phyloP scores from a whole-genome alignment of 1,284 basidiomycete genomes.

The Trichosporon asahii region DNA sequence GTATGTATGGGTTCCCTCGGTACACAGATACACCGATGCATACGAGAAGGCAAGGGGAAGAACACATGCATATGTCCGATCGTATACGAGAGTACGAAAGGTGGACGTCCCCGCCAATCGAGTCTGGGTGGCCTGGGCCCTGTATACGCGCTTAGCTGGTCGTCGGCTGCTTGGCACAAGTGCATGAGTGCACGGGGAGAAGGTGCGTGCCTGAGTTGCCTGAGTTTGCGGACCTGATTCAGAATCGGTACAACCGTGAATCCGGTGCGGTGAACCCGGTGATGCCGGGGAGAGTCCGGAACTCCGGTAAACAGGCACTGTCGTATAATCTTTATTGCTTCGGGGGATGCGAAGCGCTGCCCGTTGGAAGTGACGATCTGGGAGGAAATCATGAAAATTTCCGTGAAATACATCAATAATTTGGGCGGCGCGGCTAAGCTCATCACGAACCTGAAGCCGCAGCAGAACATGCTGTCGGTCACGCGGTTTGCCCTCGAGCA shows the following conservation, averaged over 20 bases:
- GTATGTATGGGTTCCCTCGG: not conserved
- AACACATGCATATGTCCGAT: not conserved
- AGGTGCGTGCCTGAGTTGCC: too few relatives aligned
- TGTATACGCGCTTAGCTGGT: too few relatives aligned
- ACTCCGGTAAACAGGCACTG: not conserved
- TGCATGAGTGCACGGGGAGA: too few relatives aligned
- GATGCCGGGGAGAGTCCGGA: not conserved
- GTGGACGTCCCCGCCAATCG: too few relatives aligned
- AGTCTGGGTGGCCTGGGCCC: too few relatives aligned
- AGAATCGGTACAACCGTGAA: too few relatives aligned
- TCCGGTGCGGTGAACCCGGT: too few relatives aligned
- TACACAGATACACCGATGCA: not conserved
- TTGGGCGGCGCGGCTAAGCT: slow-evolving; percentile 43
- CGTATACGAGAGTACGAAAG: not conserved
- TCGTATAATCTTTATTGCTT: not conserved
- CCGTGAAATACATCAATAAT: slow-evolving; percentile 37
- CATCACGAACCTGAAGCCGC: slow-evolving; percentile 32
- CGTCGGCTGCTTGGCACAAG: too few relatives aligned
- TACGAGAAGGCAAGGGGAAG: too few relatives aligned
- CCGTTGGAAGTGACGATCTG: slow-evolving; percentile 25
- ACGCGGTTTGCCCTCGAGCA: slow-evolving; percentile 48
- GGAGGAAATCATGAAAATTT: slow-evolving; percentile 43
- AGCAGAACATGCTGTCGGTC: slow-evolving; percentile 26
- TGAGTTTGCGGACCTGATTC: too few relatives aligned
- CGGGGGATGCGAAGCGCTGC: not conserved